Evolutionary conservation across 768 basidiomycete species (phyloP).

Genomic region (Suillus lakei): DNA sequence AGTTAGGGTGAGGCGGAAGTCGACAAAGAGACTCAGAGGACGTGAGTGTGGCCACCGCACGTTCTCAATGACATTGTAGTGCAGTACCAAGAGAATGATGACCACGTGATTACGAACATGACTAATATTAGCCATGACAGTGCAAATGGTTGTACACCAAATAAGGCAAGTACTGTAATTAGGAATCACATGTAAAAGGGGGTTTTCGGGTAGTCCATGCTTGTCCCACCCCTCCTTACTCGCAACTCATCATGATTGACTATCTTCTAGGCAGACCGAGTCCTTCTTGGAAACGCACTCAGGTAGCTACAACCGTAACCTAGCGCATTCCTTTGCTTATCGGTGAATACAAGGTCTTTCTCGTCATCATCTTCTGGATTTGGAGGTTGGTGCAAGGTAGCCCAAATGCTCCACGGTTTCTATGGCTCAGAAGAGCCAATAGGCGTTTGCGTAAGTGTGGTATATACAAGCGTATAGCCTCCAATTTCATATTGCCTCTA

Average conservation of each 20-base stretch:
- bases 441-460: conserved; percentile 57
- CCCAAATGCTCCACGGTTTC: conserved; percentile 64
- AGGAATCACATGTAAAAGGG: conserved; percentile 40
- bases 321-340: neutral
- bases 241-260: conserved; percentile 76
- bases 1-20: neutral
- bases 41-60: neutral
- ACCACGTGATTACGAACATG: conserved; percentile 10
- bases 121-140: neutral
- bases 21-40: neutral
- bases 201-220: neutral
- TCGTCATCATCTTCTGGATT: conserved; percentile 92
- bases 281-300: conserved; percentile 87
- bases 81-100: neutral
- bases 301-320: conserved; percentile 48
- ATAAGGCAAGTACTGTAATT: conserved; percentile 22
- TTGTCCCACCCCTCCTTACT: conserved; percentile 4
- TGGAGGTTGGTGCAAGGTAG: conserved; percentile 76
- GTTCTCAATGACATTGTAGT: neutral
- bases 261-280: conserved; percentile 88
- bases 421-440: conserved; percentile 67
- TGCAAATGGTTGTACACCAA: conserved; percentile 10
- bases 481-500: conserved; percentile 29
- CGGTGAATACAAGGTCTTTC: conserved; percentile 65
- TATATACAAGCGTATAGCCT: neutral